Conservation (phyloP, 208 protist species). For the Tetramitus jugosus region DNA sequence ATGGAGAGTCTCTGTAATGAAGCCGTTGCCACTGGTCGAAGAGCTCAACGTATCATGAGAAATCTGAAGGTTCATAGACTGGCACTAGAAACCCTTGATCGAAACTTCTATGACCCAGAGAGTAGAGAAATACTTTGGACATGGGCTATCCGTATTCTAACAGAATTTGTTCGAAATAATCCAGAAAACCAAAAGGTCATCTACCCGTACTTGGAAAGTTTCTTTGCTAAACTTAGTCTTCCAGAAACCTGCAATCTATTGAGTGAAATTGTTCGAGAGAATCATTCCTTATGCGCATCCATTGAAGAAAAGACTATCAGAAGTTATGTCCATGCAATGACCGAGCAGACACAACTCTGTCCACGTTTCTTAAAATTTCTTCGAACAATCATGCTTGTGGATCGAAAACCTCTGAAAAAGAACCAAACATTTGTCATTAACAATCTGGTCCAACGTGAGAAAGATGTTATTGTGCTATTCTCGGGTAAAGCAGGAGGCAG, state of each 20-base stretch:
- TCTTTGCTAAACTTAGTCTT: neutral
- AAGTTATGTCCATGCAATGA: neutral
- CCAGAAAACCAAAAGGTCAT: neutral
- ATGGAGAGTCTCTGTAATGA: too few species aligned
- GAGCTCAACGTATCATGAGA: conserved; percentile 1
- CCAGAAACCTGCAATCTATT: neutral
- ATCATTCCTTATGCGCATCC: neutral
- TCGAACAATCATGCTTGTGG: neutral
- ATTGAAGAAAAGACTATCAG: neutral
- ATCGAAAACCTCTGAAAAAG: neutral
- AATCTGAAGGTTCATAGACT: neutral
- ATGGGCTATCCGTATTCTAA: too few species aligned
- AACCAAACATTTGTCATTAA: neutral
- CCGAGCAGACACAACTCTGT: neutral
- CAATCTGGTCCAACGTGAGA: neutral
- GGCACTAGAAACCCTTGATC: too few species aligned
- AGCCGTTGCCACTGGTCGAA: too few species aligned
- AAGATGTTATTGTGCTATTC: conserved; percentile 1
- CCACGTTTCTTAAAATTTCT: neutral
- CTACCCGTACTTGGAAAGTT: neutral
- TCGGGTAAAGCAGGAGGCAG: neutral
- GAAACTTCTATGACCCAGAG: too few species aligned
- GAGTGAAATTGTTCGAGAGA: neutral
- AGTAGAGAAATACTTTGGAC: too few species aligned
- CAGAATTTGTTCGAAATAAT: too few species aligned